phyloP scores from a whole-genome alignment of 345 rosid species.

The Bruguiera parviflora region DNA sequence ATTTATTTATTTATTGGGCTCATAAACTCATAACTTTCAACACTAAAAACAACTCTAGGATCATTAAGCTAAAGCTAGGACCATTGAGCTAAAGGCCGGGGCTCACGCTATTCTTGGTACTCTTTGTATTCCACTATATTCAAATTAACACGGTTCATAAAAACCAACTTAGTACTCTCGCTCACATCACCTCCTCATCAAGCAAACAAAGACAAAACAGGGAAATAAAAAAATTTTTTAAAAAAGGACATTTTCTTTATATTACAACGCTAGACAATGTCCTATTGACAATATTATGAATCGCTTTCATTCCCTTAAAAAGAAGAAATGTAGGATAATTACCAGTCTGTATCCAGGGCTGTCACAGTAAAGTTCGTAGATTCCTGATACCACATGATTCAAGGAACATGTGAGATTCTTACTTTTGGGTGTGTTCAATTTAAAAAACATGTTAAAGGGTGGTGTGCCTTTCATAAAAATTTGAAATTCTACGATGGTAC shows the following conservation, averaged over 20 bases:
- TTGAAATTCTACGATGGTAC: neutral
- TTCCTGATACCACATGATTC: neutral
- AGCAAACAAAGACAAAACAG: constrained; percentile 2
- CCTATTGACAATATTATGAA: neutral
- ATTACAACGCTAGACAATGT: neutral
- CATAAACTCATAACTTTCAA: no score
- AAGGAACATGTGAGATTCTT: neutral
- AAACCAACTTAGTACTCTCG: neutral
- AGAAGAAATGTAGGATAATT: neutral
- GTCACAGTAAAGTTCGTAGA: neutral
- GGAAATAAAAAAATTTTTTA: neutral
- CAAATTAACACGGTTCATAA: no score
- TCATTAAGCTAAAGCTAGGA: no score
- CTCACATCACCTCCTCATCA: constrained; percentile 6
- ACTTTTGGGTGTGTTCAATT: neutral
- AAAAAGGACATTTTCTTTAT: neutral
- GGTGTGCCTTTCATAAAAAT: neutral
- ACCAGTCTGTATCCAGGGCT: neutral
- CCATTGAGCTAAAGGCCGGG: no score
- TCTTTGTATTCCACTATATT: no score
- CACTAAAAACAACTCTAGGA: no score
- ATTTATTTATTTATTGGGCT: no score
- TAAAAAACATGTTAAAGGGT: neutral
- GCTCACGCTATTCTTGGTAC: no score
- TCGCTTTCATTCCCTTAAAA: neutral